A percentile compares a stretch with the other conserved stretches of the same genome.
phyloP scores from a whole-genome alignment of 2,329 filamentous ascomycete genomes.

The Colletotrichum sansevieriae region DNA sequence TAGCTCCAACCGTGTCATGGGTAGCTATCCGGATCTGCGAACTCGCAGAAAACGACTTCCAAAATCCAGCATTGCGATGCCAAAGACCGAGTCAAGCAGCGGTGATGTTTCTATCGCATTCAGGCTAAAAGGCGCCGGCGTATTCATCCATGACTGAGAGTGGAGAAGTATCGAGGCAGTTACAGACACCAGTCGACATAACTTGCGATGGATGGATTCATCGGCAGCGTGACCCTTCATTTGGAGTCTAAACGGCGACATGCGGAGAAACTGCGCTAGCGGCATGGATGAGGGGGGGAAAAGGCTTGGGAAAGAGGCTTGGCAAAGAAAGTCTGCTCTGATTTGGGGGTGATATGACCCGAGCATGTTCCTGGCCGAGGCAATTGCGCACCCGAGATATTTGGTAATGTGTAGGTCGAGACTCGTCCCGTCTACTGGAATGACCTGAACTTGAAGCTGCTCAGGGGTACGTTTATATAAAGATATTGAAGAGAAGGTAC shows the following conservation, averaged over 20 bases:
- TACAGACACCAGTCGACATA: slow-evolving; percentile 11
- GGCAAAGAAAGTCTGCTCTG: neutral
- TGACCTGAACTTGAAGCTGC: neutral
- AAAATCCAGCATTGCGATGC: neutral
- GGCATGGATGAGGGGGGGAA: neutral
- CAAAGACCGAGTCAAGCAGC: slow-evolving; percentile 9
- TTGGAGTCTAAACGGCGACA: slow-evolving; percentile 29
- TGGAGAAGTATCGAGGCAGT: slow-evolving; percentile 6
- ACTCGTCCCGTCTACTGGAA: neutral
- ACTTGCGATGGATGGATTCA: slow-evolving; percentile 18
- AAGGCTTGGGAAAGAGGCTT: neutral
- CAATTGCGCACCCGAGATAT: neutral
- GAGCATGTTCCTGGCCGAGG: neutral
- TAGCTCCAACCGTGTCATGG: slow-evolving; percentile 1
- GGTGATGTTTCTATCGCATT: slow-evolving; percentile 27
- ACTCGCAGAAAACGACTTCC: slow-evolving; percentile 20
- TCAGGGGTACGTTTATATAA: too few species aligned
- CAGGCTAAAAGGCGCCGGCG: slow-evolving; percentile 35
- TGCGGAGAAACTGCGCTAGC: slow-evolving; percentile 29
- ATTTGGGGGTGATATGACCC: slow-evolving; percentile 1
- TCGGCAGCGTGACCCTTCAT: slow-evolving; percentile 29
- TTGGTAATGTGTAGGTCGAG: neutral
- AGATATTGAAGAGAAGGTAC: too few species aligned
- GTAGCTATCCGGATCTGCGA: slow-evolving; percentile 23
- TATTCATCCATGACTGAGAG: slow-evolving; percentile 34